Percentiles rank a stretch among this genome's conserved stretches.
Conservation (phyloP, 2,329 filamentous ascomycete species). For the Parastagonospora avenae region DNA sequence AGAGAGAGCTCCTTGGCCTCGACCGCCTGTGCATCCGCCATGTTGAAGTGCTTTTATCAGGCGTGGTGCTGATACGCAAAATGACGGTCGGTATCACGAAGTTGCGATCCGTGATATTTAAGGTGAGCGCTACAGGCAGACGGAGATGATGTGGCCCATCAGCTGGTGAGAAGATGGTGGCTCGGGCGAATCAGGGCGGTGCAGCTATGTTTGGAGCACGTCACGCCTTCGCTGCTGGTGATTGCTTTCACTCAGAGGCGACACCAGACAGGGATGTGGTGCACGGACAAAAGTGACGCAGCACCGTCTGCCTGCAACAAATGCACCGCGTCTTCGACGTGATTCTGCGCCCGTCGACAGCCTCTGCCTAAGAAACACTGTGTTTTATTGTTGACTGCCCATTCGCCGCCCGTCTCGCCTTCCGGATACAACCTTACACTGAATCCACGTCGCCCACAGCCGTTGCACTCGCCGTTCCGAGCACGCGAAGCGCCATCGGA, state of each 20-base stretch:
- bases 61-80: slow-evolving; percentile 1
- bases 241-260: slow-evolving; percentile 30
- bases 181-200: slow-evolving; percentile 10
- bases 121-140: slow-evolving; percentile 30
- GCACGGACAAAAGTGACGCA: slow-evolving; percentile 30
- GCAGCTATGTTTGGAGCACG: slow-evolving; percentile 11
- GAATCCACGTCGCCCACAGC: neutral
- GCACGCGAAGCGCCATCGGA: slow-evolving; percentile 15
- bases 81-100: neutral
- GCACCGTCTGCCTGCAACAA: slow-evolving; percentile 29
- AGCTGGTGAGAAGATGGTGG: slow-evolving; percentile 9
- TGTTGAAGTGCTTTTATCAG: slow-evolving; percentile 15
- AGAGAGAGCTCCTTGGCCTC: slow-evolving; percentile 80
- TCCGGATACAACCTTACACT: neutral
- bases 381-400: slow-evolving; percentile 5
- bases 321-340: slow-evolving; percentile 28
- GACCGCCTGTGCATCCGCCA: slow-evolving; percentile 38
- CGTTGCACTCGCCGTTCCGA: slow-evolving; percentile 7
- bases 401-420: neutral
- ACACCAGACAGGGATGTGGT: slow-evolving; percentile 20
- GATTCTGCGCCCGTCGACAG: slow-evolving; percentile 24
- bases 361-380: neutral
- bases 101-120: slow-evolving; percentile 6
- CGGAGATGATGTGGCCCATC: slow-evolving; percentile 22
- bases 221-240: slow-evolving; percentile 20